Evolutionary conservation across 306 rosid species (phyloP), one percentile per base, ranked within the genome.

Genomic region (Medicago arabica): DNA sequence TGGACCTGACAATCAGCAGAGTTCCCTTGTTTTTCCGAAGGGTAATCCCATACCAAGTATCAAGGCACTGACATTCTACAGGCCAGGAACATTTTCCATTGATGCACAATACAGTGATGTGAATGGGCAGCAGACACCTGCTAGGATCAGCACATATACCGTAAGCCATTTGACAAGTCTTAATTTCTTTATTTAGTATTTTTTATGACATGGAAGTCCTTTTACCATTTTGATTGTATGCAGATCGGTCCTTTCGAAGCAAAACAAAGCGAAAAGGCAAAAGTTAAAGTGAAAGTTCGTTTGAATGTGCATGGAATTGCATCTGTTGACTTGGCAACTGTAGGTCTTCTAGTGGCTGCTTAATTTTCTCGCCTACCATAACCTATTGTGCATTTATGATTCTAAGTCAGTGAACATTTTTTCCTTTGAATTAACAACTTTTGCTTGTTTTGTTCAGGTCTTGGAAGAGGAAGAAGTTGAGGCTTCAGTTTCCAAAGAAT

Each of bases 181-280:
- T 12, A 12, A 14, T 65, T 41, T 39, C 16, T 39, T 47, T 69
- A 2, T 14, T 50, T 77, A 21, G 11, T 19, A 31, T 1, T 47
- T 54, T 53, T 28, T 9, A 18, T 13, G 19, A 7, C 13, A 38
- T 74, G 49, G 74, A 23, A 47, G 12, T 25, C 23, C 2, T 44
- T 19, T 71, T 14, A 75, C 62, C 41, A 21, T 54, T 75, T 49
- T 73, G 44, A 63, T n/a, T 70, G 7, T 73, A 6, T 77, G 83
- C 87, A 96, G 99, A 90, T 95, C 78, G 99, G 98, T 74, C 98
- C 98, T 36, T 92, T 96, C 60, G 93, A 88, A 71, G 46, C 89
- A 39, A 59, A 87, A 13, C 88, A 84, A 75, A 51, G 78, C 69
- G 98, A 89, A 51, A 83, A 85, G 70, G 86, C 90, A 50, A 96